phyloP scores from a whole-genome alignment of 2,329 filamentous ascomycete species.

The Talaromyces verruculosus region DNA sequence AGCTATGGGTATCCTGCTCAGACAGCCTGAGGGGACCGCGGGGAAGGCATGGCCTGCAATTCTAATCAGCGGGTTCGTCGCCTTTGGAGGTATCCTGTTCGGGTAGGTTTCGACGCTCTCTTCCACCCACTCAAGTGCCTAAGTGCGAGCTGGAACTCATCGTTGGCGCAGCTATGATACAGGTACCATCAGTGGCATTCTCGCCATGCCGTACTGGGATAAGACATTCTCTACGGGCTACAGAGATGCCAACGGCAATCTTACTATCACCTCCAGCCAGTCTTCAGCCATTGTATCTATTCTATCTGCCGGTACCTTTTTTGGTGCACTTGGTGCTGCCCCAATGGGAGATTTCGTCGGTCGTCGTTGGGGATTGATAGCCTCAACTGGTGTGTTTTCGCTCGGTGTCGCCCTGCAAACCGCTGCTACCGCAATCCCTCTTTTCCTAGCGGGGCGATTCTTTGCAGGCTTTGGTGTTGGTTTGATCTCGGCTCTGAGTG shows the following conservation, averaged over 20 bases:
- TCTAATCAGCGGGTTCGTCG: constrained; percentile 9
- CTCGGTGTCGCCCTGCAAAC: constrained; percentile 72
- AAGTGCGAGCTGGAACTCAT: not conserved
- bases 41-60: constrained; percentile 18
- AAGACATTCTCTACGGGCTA: constrained; percentile 16
- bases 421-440: constrained; percentile 60
- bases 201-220: constrained; percentile 8
- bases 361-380: constrained; percentile 67
- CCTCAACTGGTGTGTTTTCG: constrained; percentile 65
- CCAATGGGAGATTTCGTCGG: constrained; percentile 69
- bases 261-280: constrained; percentile 58
- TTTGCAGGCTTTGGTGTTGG: constrained; percentile 72
- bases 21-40: constrained; percentile 8
- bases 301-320: constrained; percentile 74
- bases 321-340: constrained; percentile 70
- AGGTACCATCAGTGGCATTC: constrained; percentile 18
- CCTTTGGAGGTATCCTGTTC: constrained; percentile 15
- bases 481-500: constrained; percentile 52
- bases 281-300: constrained; percentile 79
- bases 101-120: not conserved
- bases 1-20: constrained; percentile 9
- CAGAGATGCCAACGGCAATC: constrained; percentile 13
- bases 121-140: not conserved
- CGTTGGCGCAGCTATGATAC: constrained; percentile 16
- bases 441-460: constrained; percentile 52